Base-by-base conservation (phyloP, 2,329 filamentous ascomycete genomes). In the Cytospora piceae region DNA sequence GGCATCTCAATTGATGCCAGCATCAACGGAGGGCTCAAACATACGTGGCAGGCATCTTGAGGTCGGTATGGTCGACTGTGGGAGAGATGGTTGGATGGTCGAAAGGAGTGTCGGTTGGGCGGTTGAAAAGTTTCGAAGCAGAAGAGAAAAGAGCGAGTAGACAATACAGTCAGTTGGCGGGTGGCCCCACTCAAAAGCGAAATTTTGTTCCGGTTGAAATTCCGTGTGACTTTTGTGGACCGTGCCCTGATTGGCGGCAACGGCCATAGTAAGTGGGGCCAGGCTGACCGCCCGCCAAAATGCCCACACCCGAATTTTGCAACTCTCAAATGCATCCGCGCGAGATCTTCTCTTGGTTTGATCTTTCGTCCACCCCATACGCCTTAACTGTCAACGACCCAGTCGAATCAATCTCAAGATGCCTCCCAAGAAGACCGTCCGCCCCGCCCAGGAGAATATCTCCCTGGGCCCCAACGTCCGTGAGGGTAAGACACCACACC, bases 391-490 rank as follows among this genome's bases (percentile, higher is more conserved):
- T 68, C 66, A 68, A 68, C 66, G 66, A 66, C 66, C 66, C 63
- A 68, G 66, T 66, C 62, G 49, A 66, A 61, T 55, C 61, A 56
- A 69, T 56, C 42, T 81, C 86, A 92, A 83, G 80, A 98, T 98
- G 94, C 85, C 94, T 83, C 94, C 94, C 82, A 96, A 96, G 89
- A 94, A 94, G 87, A 89, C 90, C 82, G 84, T 88, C 77, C 87
- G 90, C 80, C 89, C 91, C 77, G 87, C 88, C 76, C 89, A 94
- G 86, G 95, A 98, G 90, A 99, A 99, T 86, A 95, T 99, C 87
- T 94, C 91, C 83, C 89, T 98, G 77, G 95, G 95, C 77, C 95
- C 95, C 80, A 92, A 97, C 83, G 92, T 94, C 85, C 91, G 94
- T 80, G 94, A 97, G 87, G 94, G 93, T 94, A 81, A 79, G 88